Base-by-base conservation (phyloP, 192 early-diverging fungal genomes). In the Coemansia brasiliensis region DNA sequence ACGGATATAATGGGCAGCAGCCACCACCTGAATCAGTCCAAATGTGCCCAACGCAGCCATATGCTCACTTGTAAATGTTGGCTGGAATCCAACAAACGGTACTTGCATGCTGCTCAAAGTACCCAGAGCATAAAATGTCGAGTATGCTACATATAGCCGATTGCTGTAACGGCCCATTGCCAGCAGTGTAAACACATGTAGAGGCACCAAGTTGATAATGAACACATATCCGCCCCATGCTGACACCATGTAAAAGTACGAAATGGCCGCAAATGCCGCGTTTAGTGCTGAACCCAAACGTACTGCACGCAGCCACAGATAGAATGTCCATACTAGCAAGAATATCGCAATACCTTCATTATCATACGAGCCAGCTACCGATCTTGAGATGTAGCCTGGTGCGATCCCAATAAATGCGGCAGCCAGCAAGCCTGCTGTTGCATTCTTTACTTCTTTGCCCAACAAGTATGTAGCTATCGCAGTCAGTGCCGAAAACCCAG, bases 201-300 rank as follows among this genome's bases (percentile, higher is more conserved):
- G 82, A 25, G 98, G 98, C 29, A 99, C 88, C 66, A 99, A 63
- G 75, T 99, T 99, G 74, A 94, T 99, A 61, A 99, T 98, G 65
- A 99, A 99, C 42, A 96, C 96, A 67, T 99, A 99, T 43, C 98
- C 98, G 76, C 98, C 98, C 98, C 98, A 99, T 11, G 96, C 90
- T 11, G 94, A 88, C 2, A 99, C 98, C 98, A 99, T 99, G 84
- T 97, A 99, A 70, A 98, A 99, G 82, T 99, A 99, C 61, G 91
- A 94, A 29, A 95, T 68, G 1, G 94, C 98, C 0, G 94, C 80
- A 57, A 88, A 69, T 37, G 90, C 86, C 24, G 84, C 95, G 65
- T 89, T 97, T 61, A 94, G 80, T 3, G 94, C 89, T 24, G 93
- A 95, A 1, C 98, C 98, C n/a, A 90, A 72, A 55, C 96, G 96